Conservation (phyloP, 345 rosid species). For the Euphorbia pulcherrima region DNA sequence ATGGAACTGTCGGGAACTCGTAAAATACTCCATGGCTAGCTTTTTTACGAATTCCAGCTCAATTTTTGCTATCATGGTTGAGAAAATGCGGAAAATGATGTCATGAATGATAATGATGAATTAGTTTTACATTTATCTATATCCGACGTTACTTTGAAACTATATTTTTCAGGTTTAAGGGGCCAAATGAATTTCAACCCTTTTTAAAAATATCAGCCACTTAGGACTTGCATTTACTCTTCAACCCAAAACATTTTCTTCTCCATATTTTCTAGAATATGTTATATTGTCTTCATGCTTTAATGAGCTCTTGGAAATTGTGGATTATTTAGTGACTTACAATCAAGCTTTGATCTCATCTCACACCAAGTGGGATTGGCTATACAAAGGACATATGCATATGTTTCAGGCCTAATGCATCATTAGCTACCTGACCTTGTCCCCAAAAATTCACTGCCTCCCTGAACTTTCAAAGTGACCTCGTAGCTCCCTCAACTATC, state of each 20-base stretch:
- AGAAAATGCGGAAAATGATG: not conserved
- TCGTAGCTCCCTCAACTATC: too few species aligned
- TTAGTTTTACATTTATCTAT: not conserved
- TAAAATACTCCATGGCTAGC: too few species aligned
- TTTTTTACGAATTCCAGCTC: too few species aligned
- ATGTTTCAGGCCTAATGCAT: too few species aligned
- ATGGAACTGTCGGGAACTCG: too few species aligned
- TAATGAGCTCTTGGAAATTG: not conserved
- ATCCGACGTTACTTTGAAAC: not conserved
- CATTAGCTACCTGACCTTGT: too few species aligned
- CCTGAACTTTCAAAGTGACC: too few species aligned
- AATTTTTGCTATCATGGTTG: too few species aligned
- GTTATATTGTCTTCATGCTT: not conserved
- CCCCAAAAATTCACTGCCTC: too few species aligned
- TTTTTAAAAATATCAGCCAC: not conserved
- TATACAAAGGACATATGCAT: too few species aligned
- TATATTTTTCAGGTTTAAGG: not conserved
- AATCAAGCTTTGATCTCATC: too few species aligned
- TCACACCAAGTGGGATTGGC: too few species aligned
- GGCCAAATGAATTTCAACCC: not conserved
- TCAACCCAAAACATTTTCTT: not conserved
- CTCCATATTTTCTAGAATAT: not conserved
- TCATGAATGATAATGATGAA: not conserved
- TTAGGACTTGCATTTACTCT: not conserved
- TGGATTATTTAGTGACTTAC: not conserved